Evolutionary conservation across 2,329 filamentous ascomycete genomes (phyloP), one percentile per base, ranked within the genome.

Genomic region (Microdochium nivale): DNA sequence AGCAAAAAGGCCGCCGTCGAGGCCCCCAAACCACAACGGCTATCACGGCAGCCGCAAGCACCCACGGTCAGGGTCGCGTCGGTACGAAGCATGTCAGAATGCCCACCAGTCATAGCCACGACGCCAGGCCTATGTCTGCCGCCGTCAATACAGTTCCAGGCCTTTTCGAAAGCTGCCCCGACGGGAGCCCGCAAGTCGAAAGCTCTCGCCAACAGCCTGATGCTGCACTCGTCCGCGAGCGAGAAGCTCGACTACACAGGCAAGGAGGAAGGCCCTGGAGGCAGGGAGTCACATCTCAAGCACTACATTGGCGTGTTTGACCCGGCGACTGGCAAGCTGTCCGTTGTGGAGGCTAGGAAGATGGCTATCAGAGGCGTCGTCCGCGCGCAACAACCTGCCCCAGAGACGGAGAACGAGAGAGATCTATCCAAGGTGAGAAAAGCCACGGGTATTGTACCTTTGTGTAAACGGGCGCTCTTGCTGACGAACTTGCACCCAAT

Each of bases 221-320:
- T 84, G 0, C 68, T 86, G 44, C 79, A 84, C 62, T 82, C 81
- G 9, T 73, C 73, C 3, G 70, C 70, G 47, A 79, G 86, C 63
- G 73, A 67, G 27, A 80, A 73, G 40, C 63, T 86, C 37, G 78
- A 84, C 60, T 85, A 83, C 58, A 82, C 74, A 5, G 81, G 72
- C 25, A 74, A 76, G 52, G 79, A 84, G 61, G 76, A 80, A 49
- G 68, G 69, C 13, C 60, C 61, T 1, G 65, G 66, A 25, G 69
- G 67, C 11, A 59, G 63, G 13, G 70, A 76, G 52, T 62, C 70
- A 4, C 62, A 78, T 3, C 56, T 84, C 47, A 84, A 81, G 51
- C 81, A 87, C 64, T 87, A 83, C 61, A 67, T 87, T 25, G 84
- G 81, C 16, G 69, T 87, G 4, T 85, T 79, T 55, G 82, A 87